Evolutionary conservation across 2,329 filamentous ascomycete genomes (phyloP).

Genomic region (Scolecobasidium constrictum): DNA sequence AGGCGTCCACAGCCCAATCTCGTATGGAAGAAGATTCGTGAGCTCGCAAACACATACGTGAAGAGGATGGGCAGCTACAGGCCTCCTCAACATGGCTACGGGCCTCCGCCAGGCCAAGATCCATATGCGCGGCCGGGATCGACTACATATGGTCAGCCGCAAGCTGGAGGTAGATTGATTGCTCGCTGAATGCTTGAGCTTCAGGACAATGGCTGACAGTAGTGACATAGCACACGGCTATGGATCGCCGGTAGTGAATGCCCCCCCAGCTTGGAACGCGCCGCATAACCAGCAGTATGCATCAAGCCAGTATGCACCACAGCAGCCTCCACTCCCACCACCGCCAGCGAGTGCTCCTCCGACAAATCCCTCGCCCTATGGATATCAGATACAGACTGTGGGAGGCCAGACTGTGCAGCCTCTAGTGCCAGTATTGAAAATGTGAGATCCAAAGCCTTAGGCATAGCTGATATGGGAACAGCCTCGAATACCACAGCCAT

Average conservation of each 20-base stretch:
- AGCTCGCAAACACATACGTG: too few species aligned
- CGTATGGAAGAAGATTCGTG: too few species aligned
- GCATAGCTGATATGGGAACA: background rate
- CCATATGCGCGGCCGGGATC: slow-evolving; percentile 6
- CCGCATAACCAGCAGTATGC: background rate
- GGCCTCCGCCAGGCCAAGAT: slow-evolving; percentile 4
- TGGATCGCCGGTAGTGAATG: background rate
- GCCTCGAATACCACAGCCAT: slow-evolving; percentile 1
- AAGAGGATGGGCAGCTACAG: slow-evolving; percentile 3
- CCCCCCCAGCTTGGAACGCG: background rate
- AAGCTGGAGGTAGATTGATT: background rate
- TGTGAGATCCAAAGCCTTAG: too few species aligned
- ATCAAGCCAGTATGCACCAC: slow-evolving; percentile 7
- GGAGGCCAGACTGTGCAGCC: background rate
- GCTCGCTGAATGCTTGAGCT: background rate
- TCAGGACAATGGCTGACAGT: background rate
- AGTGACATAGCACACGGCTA: background rate
- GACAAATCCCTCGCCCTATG: slow-evolving; percentile 10
- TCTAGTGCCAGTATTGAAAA: too few species aligned
- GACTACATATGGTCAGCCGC: slow-evolving; percentile 6
- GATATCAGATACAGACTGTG: background rate
- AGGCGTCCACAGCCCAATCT: background rate
- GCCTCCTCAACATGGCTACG: slow-evolving; percentile 1
- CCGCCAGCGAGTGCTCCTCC: slow-evolving; percentile 7
- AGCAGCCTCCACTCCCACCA: slow-evolving; percentile 7